Base-by-base conservation (phyloP, 2,329 filamentous ascomycete species). In the Blumeria graminis region DNA sequence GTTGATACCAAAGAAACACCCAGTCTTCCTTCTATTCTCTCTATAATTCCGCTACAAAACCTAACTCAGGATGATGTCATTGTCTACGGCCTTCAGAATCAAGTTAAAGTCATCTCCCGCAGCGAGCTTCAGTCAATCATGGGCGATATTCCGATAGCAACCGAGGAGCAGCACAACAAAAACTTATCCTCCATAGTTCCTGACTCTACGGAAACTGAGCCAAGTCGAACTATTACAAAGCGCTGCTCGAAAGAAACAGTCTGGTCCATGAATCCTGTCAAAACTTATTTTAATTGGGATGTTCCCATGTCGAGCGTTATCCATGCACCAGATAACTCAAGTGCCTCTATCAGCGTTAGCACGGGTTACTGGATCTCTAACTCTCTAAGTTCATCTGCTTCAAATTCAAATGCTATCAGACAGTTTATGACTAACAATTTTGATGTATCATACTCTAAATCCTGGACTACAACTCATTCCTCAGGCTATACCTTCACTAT, bases 201-300 rank as follows among this genome's bases (percentile, higher is more conserved):
- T 4, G 28, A 32, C 7, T 9, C 5, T n/a, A 16, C 9, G 22
- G 18, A 18, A 16, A 32, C 18, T 11, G 28, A 51, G 28, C 18
- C 48, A 14, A 28, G 4, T 33, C 48, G 16, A 33, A 51, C 3
- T 9, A 51, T 51, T 34, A 22, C 32, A 13, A 51, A 51, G 16
- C 48, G 48, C 3, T 51, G 48, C 48, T 3, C 7, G 7, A 34
- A 51, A 33, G 22, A 62, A 41, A 62, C 57, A 54, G 61, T 60
- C 43, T 63, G 64, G 58, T 58, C 63, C 9, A 57, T 65, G 16
- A 51, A 61, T 22, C 60, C 59, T 6, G 61, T 63, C 32, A 55
- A 58, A 3, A 62, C 61, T 35, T 71, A 70, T 60, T 61, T 68
- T 22, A 68, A 68, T 61, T 70, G 69, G 69, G 69, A 71, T 57